phyloP scores from a whole-genome alignment of 2,329 filamentous ascomycete genomes.

The Chaetomium globosum region DNA sequence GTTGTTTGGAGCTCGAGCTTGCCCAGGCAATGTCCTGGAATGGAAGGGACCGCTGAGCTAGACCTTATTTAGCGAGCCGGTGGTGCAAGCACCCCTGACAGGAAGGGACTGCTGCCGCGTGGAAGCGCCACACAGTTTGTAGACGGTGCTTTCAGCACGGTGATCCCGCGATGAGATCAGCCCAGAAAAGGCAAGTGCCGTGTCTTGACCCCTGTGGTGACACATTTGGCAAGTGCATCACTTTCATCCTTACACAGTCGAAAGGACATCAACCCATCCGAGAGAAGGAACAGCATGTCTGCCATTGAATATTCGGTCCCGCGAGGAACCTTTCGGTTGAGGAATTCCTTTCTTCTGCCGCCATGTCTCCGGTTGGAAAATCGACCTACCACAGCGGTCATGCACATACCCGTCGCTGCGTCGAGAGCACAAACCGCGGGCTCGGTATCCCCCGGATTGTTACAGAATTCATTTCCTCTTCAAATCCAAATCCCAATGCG shows the following conservation, averaged over 20 bases:
- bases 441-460: conserved; percentile 22
- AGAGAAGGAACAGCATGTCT: too few relatives aligned
- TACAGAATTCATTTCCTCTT: conserved; percentile 10
- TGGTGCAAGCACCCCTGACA: not conserved
- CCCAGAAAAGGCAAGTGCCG: not conserved
- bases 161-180: not conserved
- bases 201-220: not conserved
- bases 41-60: conserved; percentile 11
- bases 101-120: conserved; percentile 18
- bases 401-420: conserved; percentile 16
- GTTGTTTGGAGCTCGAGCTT: not conserved
- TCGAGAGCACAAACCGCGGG: conserved; percentile 21
- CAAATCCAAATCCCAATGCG: not conserved
- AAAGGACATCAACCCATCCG: not conserved
- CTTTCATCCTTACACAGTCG: not conserved
- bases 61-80: not conserved
- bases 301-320: not conserved
- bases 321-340: not conserved
- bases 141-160: not conserved
- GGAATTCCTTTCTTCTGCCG: conserved; percentile 5
- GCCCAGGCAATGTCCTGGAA: not conserved
- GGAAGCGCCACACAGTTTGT: conserved; percentile 19
- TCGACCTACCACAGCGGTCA: conserved; percentile 10
- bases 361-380: not conserved
- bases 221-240: not conserved